Percentiles rank a stretch among this genome's conserved stretches.
These are phyloP conservation scores for Fusarium drepaniforme DNA, from an alignment of 2,329 filamentous ascomycete species.

Conservation along the genomic window DNA sequence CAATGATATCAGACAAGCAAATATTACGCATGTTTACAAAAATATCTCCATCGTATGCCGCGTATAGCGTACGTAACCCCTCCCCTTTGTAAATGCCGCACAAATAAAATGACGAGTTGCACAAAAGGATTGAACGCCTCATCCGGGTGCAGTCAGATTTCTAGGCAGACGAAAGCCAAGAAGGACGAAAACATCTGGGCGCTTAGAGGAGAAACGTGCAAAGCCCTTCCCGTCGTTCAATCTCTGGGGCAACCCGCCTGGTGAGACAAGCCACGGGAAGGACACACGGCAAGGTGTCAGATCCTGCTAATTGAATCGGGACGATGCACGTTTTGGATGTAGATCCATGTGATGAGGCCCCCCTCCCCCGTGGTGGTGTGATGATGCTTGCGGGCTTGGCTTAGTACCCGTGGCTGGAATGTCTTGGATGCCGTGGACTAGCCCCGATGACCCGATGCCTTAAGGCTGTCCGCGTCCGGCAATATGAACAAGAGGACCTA, in stretches of 20 bases:
- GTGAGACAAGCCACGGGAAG: slow-evolving; percentile 1
- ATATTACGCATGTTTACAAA: background rate
- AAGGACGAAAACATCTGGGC: background rate
- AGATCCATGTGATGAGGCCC: background rate
- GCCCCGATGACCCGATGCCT: slow-evolving; percentile 13
- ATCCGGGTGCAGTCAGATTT: background rate
- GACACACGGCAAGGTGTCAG: background rate
- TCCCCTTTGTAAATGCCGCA: background rate
- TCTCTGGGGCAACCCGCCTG: background rate
- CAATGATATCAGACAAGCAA: background rate
- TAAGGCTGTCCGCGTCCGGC: slow-evolving; percentile 17
- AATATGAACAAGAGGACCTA: background rate
- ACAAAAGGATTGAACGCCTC: background rate
- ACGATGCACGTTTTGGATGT: background rate
- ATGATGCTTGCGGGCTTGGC: background rate
- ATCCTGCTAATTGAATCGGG: background rate
- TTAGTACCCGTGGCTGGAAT: slow-evolving; percentile 38
- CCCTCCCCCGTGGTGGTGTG: background rate
- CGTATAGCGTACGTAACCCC: background rate
- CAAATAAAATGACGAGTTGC: background rate
- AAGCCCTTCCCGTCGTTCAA: background rate
- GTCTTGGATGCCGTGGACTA: slow-evolving; percentile 11
- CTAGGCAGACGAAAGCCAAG: slow-evolving; percentile 2
- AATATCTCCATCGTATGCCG: background rate
- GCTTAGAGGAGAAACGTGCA: background rate